Evolutionary conservation across 169 alveolate species (phyloP), one percentile per base, ranked within the genome.

Genomic region (Plasmodium billcollinsi): DNA sequence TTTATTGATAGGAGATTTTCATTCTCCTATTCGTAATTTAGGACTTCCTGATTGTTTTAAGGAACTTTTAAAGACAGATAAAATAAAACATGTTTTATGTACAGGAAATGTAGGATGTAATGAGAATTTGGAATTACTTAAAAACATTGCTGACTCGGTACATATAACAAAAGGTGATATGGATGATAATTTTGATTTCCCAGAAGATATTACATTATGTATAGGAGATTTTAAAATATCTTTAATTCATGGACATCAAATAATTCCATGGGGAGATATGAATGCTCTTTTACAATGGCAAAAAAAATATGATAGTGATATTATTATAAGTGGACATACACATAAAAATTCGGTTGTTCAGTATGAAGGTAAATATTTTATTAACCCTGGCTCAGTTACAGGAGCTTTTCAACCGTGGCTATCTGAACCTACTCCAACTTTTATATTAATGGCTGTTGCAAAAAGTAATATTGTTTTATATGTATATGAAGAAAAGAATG

Each of bases 301-400:
- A 73, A 95, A 97, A 92, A 90, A 95, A 73, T 89, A 96, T 89
- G 97, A 94, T 61, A 94, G 96, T 70, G 99, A 98, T 88, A 95
- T 98, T 62, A 91, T 97, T 62, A 93, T 98, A 49, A 93, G 93
- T 33, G 99, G 99, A 26, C 98, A 97, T 85, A 96, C 98, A 67
- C 99, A 98, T 89, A 89, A 94, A 72, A 93, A 96, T 63, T 93
- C 92, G 66, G 93, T 97, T 8, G 93, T 94, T 21, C 94, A 94
- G 67, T 88, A 92, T 43, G 97, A 95, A 72, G 98, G 98, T 39
- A 98, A 97, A 93, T 96, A 96, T 85, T 96, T 96, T 75, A 94
- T 98, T 62, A 98, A 97, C 93, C 99, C 99, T 12, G 99, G 99
- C 2, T 92, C 98, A 21, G 98, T 97, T 18, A 97, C 99, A 21